These are phyloP conservation scores for Cladosporium austrohemisphaericum DNA, from an alignment of 2,329 filamentous ascomycete species.

Conservation along the genomic window DNA sequence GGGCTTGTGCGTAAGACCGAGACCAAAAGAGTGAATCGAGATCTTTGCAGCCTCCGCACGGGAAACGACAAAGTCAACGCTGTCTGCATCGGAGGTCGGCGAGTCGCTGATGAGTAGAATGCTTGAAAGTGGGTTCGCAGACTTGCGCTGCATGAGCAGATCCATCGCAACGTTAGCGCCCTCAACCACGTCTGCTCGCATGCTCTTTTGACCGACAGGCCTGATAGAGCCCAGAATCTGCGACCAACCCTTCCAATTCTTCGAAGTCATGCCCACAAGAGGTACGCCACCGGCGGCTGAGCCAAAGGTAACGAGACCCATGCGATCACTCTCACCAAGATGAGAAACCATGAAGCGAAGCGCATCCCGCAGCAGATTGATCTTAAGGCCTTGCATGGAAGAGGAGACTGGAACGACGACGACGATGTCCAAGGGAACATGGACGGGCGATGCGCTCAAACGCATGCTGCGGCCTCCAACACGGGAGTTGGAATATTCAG, in stretches of 20 bases:
- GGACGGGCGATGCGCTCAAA: constrained; percentile 54
- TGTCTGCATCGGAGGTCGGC: constrained; percentile 87
- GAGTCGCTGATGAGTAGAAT: constrained; percentile 98
- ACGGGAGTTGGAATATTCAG: constrained; percentile 77
- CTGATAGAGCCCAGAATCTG: constrained; percentile 83
- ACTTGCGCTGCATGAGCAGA: constrained; percentile 93
- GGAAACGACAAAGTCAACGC: constrained; percentile 96
- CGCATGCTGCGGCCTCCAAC: constrained; percentile 43
- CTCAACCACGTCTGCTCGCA: constrained; percentile 93
- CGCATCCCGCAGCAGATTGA: constrained; percentile 86
- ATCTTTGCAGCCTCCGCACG: constrained; percentile 97
- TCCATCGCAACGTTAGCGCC: constrained; percentile 99
- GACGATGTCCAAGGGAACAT: constrained; percentile 91
- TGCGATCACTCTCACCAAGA: constrained; percentile 87
- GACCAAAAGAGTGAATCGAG: constrained; percentile 90
- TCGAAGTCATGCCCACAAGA: constrained; percentile 96
- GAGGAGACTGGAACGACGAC: constrained; percentile 96
- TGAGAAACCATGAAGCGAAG: constrained; percentile 87
- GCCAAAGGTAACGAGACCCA: constrained; percentile 96
- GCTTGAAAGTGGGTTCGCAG: constrained; percentile 89
- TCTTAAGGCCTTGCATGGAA: constrained; percentile 99
- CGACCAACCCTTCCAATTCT: constrained; percentile 87
- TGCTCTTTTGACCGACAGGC: constrained; percentile 92
- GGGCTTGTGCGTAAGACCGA: constrained; percentile 95
- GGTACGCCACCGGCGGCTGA: constrained; percentile 90